A percentile compares a stretch with the other conserved stretches of the same genome.
Conservation (phyloP, 306 rosid genomes). For the Lotus japonicus region DNA sequence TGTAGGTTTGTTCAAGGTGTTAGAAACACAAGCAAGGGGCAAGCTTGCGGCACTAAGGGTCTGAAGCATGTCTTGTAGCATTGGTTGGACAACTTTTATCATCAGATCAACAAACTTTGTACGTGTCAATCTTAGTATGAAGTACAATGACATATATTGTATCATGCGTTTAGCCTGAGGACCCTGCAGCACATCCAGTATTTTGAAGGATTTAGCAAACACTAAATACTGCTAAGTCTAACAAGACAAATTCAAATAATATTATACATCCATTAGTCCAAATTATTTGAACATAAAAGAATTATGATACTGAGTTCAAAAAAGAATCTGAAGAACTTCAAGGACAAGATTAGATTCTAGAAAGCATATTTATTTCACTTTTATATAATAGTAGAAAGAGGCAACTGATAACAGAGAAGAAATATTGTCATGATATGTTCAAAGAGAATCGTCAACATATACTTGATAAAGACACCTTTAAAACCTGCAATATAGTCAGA, state of each 20-base stretch:
- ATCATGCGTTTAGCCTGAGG: slow-evolving; percentile 31
- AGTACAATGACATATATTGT: slow-evolving; percentile 40
- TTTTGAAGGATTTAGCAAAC: slow-evolving; percentile 15
- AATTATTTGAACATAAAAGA: background rate
- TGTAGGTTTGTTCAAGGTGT: slow-evolving; percentile 66
- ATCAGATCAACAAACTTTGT: slow-evolving; percentile 27
- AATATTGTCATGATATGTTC: too few relatives aligned
- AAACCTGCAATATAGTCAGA: too few relatives aligned
- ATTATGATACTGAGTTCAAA: background rate
- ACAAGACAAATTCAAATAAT: slow-evolving; percentile 5
- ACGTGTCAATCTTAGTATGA: slow-evolving; percentile 40
- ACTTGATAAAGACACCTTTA: too few relatives aligned
- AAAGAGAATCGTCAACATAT: too few relatives aligned
- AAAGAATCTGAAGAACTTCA: too few relatives aligned
- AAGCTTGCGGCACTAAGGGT: slow-evolving; percentile 40
- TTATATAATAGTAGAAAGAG: too few relatives aligned
- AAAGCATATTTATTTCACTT: too few relatives aligned
- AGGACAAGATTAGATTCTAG: too few relatives aligned
- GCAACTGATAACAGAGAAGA: too few relatives aligned
- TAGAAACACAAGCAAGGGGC: slow-evolving; percentile 79
- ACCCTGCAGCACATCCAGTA: slow-evolving; percentile 52
- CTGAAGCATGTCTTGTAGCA: slow-evolving; percentile 41
- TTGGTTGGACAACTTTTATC: slow-evolving; percentile 31
- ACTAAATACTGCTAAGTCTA: background rate
- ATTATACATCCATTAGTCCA: slow-evolving; percentile 8